These are phyloP conservation scores for Neofusicoccum umdonicola DNA, from an alignment of 2,329 filamentous ascomycete genomes.

Conservation along the genomic window DNA sequence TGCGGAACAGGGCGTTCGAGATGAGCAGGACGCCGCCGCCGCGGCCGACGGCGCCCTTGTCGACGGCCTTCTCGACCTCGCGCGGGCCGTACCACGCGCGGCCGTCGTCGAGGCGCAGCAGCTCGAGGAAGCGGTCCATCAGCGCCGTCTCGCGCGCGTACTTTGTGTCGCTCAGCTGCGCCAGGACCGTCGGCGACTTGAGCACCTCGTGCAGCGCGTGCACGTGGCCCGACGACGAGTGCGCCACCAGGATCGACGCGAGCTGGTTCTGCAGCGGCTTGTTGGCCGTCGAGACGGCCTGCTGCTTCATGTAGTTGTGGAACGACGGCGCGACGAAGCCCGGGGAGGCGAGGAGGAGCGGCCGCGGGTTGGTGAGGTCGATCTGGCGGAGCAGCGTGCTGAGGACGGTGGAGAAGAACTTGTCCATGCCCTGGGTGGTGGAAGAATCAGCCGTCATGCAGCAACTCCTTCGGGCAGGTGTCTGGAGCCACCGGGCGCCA, in stretches of 20 bases:
- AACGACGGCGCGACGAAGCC: conserved; percentile 85
- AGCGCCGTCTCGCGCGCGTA: conserved; percentile 79
- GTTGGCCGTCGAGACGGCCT: conserved; percentile 65
- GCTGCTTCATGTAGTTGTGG: conserved; percentile 66
- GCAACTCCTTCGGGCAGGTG: neutral
- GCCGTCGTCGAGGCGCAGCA: conserved; percentile 79
- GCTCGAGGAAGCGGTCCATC: conserved; percentile 79
- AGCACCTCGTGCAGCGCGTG: conserved; percentile 87
- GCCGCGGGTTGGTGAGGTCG: conserved; percentile 66
- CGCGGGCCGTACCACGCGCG: conserved; percentile 85
- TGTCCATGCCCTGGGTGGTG: conserved; percentile 56
- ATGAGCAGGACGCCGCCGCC: conserved; percentile 84
- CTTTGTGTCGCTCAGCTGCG: conserved; percentile 79
- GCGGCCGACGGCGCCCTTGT: conserved; percentile 81
- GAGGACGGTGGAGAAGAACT: conserved; percentile 76
- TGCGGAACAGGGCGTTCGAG: conserved; percentile 83
- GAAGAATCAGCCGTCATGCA: neutral
- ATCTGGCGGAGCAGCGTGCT: conserved; percentile 74
- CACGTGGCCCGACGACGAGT: conserved; percentile 80
- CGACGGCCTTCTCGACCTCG: conserved; percentile 79
- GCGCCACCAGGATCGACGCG: conserved; percentile 68
- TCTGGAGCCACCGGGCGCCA: neutral
- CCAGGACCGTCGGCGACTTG: conserved; percentile 72
- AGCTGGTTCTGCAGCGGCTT: conserved; percentile 66
- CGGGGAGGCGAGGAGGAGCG: conserved; percentile 81